Evolutionary conservation across 768 basidiomycete species (phyloP), one percentile per base, ranked within the genome.

Genomic region (Kwoniella bestiolae): DNA sequence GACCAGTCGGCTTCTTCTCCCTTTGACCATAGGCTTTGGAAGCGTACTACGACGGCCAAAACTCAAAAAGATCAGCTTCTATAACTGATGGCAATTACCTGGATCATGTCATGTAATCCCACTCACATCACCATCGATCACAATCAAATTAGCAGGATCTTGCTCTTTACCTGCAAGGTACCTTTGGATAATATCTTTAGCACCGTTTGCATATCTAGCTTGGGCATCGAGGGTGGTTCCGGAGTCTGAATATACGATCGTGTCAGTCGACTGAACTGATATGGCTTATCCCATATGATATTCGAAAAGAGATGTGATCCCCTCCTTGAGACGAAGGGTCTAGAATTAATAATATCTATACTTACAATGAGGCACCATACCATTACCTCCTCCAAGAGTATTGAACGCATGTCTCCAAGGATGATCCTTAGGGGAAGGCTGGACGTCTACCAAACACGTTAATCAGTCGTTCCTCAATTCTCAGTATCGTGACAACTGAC

Each of bases 211-310:
- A 78, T 96, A 95, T 52, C 92, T 89, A 29, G 84, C 86, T 83
- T 94, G 92, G 2, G 92, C 92, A 74, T 94, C 92, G 66, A 93
- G 86, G 25, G 91, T 92, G 7, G 91, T 92, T 41, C 92, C 91
- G 71, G 89, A 90, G 83, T 91, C 91, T 78, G 52, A 16, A 21
- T 25, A n/a, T n/a, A n/a, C n/a, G n/a, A n/a, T n/a, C n/a, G n/a
- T n/a, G n/a, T n/a, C n/a, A n/a, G n/a, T n/a, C n/a, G n/a, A n/a
- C n/a, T n/a, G n/a, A n/a, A n/a, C n/a, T n/a, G n/a, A n/a, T n/a
- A n/a, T n/a, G n/a, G n/a, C n/a, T n/a, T n/a, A n/a, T n/a, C n/a
- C n/a, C n/a, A n/a, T n/a, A n/a, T n/a, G n/a, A n/a, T n/a, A n/a
- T n/a, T n/a, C n/a, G n/a, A n/a, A n/a, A n/a, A n/a, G n/a, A n/a